Percentiles rank a stretch among this genome's conserved stretches.
These are phyloP conservation scores for Hypoxylon sp. DNA, from an alignment of 2,329 filamentous ascomycete genomes.

Conservation along the genomic window DNA sequence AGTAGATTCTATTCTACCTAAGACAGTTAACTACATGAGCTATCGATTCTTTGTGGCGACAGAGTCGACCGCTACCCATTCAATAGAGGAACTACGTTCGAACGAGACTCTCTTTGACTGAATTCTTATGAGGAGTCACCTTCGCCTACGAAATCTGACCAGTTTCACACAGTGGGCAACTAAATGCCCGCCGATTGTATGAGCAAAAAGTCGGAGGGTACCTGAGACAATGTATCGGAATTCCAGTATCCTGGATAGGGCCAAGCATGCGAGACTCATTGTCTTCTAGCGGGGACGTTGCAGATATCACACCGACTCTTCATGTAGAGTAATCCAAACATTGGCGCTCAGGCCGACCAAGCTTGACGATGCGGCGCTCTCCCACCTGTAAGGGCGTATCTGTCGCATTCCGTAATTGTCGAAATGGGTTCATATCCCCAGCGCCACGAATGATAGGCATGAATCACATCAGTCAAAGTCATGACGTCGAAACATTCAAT, in stretches of 20 bases:
- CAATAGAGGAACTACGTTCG: not conserved
- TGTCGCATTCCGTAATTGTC: not conserved
- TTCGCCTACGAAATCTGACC: not conserved
- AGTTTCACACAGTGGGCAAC: not conserved
- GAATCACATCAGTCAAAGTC: no score
- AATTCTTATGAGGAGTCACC: not conserved
- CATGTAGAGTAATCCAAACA: not conserved
- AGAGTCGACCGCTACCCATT: not conserved
- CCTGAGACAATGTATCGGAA: not conserved
- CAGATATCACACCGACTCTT: not conserved
- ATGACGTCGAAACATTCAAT: no score
- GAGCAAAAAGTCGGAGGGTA: not conserved
- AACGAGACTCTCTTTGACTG: not conserved
- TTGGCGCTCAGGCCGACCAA: not conserved
- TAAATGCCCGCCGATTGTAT: not conserved
- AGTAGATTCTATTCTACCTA: not conserved
- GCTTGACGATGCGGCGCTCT: not conserved
- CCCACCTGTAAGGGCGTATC: not conserved
- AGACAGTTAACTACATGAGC: slow-evolving; percentile 2
- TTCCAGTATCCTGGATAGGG: no score
- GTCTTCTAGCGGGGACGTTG: not conserved
- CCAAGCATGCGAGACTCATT: not conserved
- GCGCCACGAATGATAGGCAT: no score
- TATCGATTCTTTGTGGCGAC: slow-evolving; percentile 8
- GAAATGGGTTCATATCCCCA: no score